Conservation (phyloP, 2,329 filamentous ascomycete species). For the Arthrobotrys sphaeroides region DNA sequence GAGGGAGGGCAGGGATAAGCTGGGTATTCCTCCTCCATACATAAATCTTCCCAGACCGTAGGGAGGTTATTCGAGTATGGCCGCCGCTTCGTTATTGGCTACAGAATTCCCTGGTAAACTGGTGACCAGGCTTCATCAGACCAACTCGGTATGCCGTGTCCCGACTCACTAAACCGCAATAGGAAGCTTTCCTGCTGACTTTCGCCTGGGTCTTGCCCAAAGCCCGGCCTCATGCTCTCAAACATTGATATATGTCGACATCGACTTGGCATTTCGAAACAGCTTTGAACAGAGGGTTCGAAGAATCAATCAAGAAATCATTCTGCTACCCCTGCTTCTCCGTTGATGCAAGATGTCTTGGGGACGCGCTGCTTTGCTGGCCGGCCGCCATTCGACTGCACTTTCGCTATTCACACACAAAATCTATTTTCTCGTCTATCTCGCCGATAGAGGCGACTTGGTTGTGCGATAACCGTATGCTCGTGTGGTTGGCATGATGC, state of each 20-base stretch:
- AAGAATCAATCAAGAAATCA: background rate
- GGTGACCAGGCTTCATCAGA: slow-evolving; percentile 14
- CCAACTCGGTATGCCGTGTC: slow-evolving; percentile 13
- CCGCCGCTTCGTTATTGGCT: slow-evolving; percentile 5
- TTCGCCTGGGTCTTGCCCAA: background rate
- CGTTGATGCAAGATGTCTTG: background rate
- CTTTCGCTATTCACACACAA: background rate
- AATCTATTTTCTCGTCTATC: background rate
- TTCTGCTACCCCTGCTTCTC: no score
- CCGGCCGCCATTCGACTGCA: background rate
- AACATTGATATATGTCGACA: background rate
- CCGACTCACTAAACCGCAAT: background rate
- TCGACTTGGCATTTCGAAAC: no score
- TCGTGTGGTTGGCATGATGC: background rate
- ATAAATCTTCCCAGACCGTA: background rate
- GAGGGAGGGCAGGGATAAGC: slow-evolving; percentile 7
- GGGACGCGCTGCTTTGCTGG: slow-evolving; percentile 15
- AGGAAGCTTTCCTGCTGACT: slow-evolving; percentile 11
- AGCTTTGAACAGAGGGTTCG: background rate
- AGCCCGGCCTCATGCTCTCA: background rate
- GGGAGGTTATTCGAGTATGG: slow-evolving; percentile 4
- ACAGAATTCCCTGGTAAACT: background rate
- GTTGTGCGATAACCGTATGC: no score
- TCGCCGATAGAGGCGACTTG: no score
- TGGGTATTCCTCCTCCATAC: background rate